Evolutionary conservation across 2,329 filamentous ascomycete species (phyloP), one percentile per base, ranked within the genome.

Genomic region (Penicillium sp.): DNA sequence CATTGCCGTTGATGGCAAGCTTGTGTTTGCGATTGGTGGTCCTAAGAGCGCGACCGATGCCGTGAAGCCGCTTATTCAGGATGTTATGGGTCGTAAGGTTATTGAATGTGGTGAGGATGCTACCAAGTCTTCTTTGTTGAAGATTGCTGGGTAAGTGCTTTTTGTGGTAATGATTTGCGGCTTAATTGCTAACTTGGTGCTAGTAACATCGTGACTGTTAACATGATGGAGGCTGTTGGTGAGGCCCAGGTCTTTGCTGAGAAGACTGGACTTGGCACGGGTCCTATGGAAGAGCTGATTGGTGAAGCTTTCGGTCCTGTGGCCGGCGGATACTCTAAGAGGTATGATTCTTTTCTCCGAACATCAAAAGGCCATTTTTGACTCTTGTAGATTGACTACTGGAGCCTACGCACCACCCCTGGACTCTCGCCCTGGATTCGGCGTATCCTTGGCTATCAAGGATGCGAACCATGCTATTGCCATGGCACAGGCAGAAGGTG

Each of bases 191-290:
- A 11, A 49, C 13, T 13, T 16, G 5, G 10, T 21, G 10, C 6
- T 47, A 74, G 72, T 24, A 79, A 79, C 55, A 77, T 79, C 37
- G 66, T 78, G 33, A 77, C 74, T 4, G 70, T 77, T 7, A 74
- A 71, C 47, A 65, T 80, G 68, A 77, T 81, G 70, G 77, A 80
- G 65, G 73, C 76, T 14, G 74, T 80, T 44, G 72, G 74, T 4
- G 78, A 80, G 62, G 73, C 75, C 1, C 78, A 79, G 57, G 77
- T 80, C 31, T 79, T 80, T 54, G 78, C 77, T 16, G 77, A 79
- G 57, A 74, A 76, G 63, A 78, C 75, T 3, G 77, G 76, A 3
- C 68, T 80, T n/a, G 77, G 76, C 10, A 73, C 73, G 1, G 68
- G 65, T 3, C 68, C 71, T 3, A 74, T 79, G 68, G 76, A 79